Evolutionary conservation across 805 yeast genomes (phyloP).

Genomic region (Teunomyces barrocoloradensis): DNA sequence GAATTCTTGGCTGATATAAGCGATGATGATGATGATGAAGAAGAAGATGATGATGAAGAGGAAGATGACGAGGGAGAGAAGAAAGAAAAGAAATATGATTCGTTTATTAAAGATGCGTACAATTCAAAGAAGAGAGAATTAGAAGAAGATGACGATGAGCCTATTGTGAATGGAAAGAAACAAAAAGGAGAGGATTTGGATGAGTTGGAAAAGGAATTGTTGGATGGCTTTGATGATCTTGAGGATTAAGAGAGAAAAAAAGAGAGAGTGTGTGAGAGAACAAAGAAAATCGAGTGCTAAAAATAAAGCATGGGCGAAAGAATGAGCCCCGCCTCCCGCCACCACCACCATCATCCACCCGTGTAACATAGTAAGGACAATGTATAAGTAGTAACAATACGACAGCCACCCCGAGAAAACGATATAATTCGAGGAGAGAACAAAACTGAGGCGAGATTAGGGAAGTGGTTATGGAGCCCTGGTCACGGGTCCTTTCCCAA

Average conservation of each 20-base stretch:
- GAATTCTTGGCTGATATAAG: constrained; percentile 48
- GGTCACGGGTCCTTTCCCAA: not conserved
- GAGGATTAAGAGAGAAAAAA: constrained; percentile 23
- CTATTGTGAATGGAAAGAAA: constrained; percentile 6
- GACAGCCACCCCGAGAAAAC: not conserved
- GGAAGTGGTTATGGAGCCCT: not conserved
- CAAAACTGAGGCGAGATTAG: not conserved
- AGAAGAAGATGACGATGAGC: constrained; percentile 1
- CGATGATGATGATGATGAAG: constrained; percentile 23
- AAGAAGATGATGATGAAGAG: constrained; percentile 17
- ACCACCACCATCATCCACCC: not conserved
- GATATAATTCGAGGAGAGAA: not conserved
- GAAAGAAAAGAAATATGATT: constrained; percentile 6
- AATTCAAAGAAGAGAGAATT: constrained; percentile 2
- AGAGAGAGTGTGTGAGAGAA: not conserved
- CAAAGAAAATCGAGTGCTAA: not conserved
- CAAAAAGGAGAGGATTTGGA: constrained; percentile 27
- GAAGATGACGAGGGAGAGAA: constrained; percentile 7
- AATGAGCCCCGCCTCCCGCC: not conserved
- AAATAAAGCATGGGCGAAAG: not conserved
- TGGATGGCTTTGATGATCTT: constrained; percentile 53
- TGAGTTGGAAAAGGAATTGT: constrained; percentile 48
- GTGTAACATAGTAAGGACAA: not conserved
- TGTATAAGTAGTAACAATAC: not conserved
- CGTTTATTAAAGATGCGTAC: constrained; percentile 13